Conservation (phyloP, 78 protist genomes). For the Creolimax fragrantissima region DNA sequence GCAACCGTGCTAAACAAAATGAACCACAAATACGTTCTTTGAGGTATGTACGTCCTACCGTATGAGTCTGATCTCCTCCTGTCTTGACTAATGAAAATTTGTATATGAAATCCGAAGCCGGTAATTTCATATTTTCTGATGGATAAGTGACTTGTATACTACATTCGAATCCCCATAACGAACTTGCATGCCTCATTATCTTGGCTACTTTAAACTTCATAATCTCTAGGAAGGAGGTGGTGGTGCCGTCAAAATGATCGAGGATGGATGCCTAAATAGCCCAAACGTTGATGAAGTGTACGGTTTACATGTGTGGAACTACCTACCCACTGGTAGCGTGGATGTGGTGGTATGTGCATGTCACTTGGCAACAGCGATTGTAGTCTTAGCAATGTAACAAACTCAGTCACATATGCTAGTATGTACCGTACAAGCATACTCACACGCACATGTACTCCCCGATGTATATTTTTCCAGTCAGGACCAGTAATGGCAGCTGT, state of each 20-base stretch:
- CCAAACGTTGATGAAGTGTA: not conserved
- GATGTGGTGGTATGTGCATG: not conserved
- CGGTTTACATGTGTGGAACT: conserved; percentile 15
- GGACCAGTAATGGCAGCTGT: conserved; percentile 12
- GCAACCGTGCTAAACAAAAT: too few species aligned
- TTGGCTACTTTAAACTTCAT: too few species aligned
- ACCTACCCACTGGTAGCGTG: not conserved
- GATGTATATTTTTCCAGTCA: not conserved
- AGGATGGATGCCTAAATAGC: not conserved
- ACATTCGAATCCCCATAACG: too few species aligned
- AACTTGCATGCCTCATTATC: too few species aligned
- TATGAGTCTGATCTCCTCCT: too few species aligned
- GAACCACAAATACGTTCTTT: too few species aligned
- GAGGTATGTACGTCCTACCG: too few species aligned
- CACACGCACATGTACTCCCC: not conserved
- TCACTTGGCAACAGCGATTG: not conserved
- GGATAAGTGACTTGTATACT: too few species aligned
- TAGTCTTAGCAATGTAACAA: not conserved
- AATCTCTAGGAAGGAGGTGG: conserved; percentile 23
- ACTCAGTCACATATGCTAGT: not conserved
- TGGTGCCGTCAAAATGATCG: conserved; percentile 21
- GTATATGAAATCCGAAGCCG: too few species aligned
- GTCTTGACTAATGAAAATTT: too few species aligned
- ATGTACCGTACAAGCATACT: not conserved
- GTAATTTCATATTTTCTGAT: too few species aligned